Conservation (phyloP, 805 yeast genomes). For the Saturnispora serradocipensis region DNA sequence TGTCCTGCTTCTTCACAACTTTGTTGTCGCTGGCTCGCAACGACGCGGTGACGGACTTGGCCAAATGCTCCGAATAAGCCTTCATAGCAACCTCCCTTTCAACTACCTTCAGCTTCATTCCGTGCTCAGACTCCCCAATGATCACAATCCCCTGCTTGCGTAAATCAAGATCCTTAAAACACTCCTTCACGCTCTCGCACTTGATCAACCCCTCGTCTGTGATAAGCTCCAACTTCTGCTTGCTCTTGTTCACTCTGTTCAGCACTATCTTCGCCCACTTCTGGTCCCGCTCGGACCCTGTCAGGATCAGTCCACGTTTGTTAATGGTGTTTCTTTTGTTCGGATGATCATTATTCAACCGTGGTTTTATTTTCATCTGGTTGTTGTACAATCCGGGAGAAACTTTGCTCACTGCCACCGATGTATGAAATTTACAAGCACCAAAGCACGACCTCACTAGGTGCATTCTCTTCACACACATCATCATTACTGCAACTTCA, state of each 20-base stretch:
- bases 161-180: slow-evolving; percentile 16
- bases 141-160: slow-evolving; percentile 20
- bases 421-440: slow-evolving; percentile 29
- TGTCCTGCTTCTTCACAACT: slow-evolving; percentile 11
- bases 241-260: slow-evolving; percentile 11
- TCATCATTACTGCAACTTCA: not conserved
- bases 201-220: slow-evolving; percentile 14
- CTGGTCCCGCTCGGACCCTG: slow-evolving; percentile 23
- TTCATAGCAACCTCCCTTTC: slow-evolving; percentile 20
- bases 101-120: slow-evolving; percentile 17
- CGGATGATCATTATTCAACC: not conserved
- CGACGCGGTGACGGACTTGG: slow-evolving; percentile 14
- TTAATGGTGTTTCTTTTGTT: not conserved
- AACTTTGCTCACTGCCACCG: not conserved
- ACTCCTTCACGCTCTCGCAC: slow-evolving; percentile 5
- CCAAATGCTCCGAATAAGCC: slow-evolving; percentile 22
- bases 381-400: slow-evolving; percentile 1
- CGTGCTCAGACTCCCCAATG: slow-evolving; percentile 13
- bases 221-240: slow-evolving; percentile 17
- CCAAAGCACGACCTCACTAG: not conserved
- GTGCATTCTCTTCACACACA: not conserved
- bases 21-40: slow-evolving; percentile 13
- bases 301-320: slow-evolving; percentile 6
- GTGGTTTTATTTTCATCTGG: not conserved
- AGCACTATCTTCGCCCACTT: slow-evolving; percentile 21